Percentiles rank a stretch among this genome's conserved stretches.
These are phyloP conservation scores for Geranomyces variabilis DNA, from an alignment of 192 early-diverging fungal species.

Conservation along the genomic window DNA sequence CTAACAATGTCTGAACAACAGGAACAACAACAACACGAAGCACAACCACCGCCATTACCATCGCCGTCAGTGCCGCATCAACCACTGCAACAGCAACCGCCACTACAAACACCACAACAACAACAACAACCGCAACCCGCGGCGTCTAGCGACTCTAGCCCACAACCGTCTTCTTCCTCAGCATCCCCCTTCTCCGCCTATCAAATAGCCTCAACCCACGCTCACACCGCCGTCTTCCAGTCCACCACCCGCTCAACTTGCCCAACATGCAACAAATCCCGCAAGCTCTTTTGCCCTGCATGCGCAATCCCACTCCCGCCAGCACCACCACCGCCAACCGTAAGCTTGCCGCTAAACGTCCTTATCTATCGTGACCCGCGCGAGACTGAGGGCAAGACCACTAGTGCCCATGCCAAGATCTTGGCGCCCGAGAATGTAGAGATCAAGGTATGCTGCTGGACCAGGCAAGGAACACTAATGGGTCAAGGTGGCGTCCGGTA, in stretches of 20 bases:
- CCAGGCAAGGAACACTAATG: not conserved
- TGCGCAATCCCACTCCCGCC: slow-evolving; percentile 64
- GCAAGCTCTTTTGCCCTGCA: slow-evolving; percentile 74
- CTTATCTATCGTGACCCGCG: slow-evolving; percentile 79
- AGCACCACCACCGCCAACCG: slow-evolving; percentile 52
- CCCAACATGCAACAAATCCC: slow-evolving; percentile 62
- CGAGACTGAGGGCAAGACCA: slow-evolving; percentile 85
- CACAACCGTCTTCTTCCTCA: too few relatives aligned
- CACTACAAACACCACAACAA: too few relatives aligned
- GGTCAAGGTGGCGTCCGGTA: too few relatives aligned
- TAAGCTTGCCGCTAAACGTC: slow-evolving; percentile 72
- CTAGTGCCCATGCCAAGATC: slow-evolving; percentile 82
- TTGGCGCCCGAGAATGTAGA: slow-evolving; percentile 70
- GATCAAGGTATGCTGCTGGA: slow-evolving; percentile 51
- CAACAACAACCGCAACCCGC: too few relatives aligned
- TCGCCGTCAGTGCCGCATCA: too few relatives aligned
- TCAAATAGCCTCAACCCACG: not conserved
- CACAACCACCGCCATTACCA: too few relatives aligned
- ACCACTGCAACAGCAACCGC: too few relatives aligned
- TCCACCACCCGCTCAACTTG: slow-evolving; percentile 43
- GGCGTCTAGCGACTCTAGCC: too few relatives aligned
- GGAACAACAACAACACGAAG: too few relatives aligned
- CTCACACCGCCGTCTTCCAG: not conserved
- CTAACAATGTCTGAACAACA: too few relatives aligned
- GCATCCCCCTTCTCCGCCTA: not conserved